Evolutionary conservation across 148 eudicot genomes (phyloP).

Genomic region (Diospyros kaki): DNA sequence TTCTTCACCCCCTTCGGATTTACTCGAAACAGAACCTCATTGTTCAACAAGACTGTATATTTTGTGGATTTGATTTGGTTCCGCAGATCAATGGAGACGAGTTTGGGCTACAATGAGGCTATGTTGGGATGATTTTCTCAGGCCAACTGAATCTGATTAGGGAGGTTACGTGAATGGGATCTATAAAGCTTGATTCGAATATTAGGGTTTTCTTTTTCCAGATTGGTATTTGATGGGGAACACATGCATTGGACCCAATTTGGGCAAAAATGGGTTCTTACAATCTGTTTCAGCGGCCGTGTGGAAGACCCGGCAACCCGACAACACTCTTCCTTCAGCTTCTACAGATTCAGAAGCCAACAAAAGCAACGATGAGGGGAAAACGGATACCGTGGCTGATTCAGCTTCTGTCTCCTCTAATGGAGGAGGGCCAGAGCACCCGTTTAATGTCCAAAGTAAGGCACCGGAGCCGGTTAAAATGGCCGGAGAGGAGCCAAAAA

Average conservation of each 20-base stretch:
- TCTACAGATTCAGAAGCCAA: slow-evolving; percentile 9
- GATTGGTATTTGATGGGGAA: slow-evolving; percentile 31
- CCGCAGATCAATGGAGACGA: not conserved
- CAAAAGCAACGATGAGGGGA: slow-evolving; percentile 5
- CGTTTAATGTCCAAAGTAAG: slow-evolving; percentile 10
- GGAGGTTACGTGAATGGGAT: slow-evolving; percentile 8
- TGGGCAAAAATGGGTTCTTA: slow-evolving; percentile 34
- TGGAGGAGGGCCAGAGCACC: slow-evolving; percentile 4
- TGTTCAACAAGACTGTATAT: not conserved
- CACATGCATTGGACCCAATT: slow-evolving; percentile 30
- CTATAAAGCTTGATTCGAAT: not conserved
- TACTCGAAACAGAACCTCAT: not conserved
- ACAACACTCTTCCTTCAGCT: slow-evolving; percentile 16
- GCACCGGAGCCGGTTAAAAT: slow-evolving; percentile 21
- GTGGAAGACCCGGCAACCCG: slow-evolving; percentile 22
- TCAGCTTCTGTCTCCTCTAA: slow-evolving; percentile 10
- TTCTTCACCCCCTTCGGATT: too few relatives aligned
- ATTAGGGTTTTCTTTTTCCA: slow-evolving; percentile 1
- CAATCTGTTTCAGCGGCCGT: slow-evolving; percentile 34
- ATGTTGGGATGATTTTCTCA: slow-evolving; percentile 8
- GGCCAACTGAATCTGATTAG: not conserved
- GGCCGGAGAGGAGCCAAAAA: slow-evolving; percentile 4
- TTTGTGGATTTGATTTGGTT: not conserved
- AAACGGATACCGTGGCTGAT: not conserved
- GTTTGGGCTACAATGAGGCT: not conserved